Base-by-base conservation (phyloP, 139 green algal genomes). In the Monoraphidium neglectum region DNA sequence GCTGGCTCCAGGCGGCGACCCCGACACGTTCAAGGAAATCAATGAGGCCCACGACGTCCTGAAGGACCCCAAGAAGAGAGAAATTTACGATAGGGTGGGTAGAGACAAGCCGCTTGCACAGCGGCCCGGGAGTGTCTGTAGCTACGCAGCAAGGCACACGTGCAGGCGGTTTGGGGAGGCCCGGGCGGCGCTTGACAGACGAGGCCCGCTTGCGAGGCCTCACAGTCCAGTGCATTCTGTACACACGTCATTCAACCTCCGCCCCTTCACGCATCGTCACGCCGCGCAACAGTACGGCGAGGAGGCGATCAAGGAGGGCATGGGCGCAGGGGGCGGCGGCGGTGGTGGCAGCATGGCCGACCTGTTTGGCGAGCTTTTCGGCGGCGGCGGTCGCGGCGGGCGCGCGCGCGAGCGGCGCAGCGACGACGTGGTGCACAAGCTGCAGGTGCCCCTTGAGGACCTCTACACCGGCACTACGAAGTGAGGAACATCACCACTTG, bases 11-110 rank as follows among this genome's bases (percentile, higher is more conserved):
- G 94, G 95, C 61, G 93, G 94, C 37, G 93, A 98, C 73, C 78
- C 90, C 12, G 93, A 98, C 53, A 98, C 97, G 86, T 99, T 99
- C 88, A 99, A 99, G 84, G 94, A 99, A 78, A 95, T 99, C 82
- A 97, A 97, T 74, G 91, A 98, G 79, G 96, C 96, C 0, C 98
- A 97, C 83, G 96, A 99, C n/a, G 85, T 93, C 0, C 87, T 99
- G 33, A 95, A 90, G 26, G 96, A 99, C 82, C 80, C 88, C 0
- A 94, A 99, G 82, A 99, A 99, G 85, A 81, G 91, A 32, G 81
- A 92, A 56, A 95, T 98, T n/a, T 99, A 99, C 77, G 96, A 99
- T 68, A 75, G 95, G 88, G 92, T 95, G 51, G 2, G 75, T 54
- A 1, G 37, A 47, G 18, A 5, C 53, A 21, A 21, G 30, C 46